Evolutionary conservation across 345 rosid species (phyloP).

Genomic region (Microthlaspi erraticum): DNA sequence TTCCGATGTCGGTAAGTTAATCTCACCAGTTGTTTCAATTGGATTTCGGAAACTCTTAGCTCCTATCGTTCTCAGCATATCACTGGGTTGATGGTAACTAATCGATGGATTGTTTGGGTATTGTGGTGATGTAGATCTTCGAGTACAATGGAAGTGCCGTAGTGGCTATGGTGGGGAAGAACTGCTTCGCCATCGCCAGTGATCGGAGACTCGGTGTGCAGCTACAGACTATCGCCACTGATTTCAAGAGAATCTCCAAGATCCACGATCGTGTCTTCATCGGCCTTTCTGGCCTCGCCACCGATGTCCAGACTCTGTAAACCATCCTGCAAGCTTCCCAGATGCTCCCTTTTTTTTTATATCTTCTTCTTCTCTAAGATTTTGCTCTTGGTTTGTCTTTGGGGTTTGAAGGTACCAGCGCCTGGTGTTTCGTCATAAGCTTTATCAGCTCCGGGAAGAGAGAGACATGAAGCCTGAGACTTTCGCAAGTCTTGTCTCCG

Average conservation of each 20-base stretch:
- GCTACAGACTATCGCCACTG: conserved; percentile 96
- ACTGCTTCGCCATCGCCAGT: conserved; percentile 98
- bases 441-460: conserved; percentile 92
- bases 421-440: conserved; percentile 83
- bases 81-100: conserved; percentile 15
- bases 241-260: conserved; percentile 82
- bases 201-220: conserved; percentile 93
- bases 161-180: conserved; percentile 99
- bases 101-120: background rate
- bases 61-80: background rate
- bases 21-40: background rate
- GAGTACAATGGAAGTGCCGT: conserved; percentile 99
- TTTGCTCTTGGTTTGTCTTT: conserved; percentile 29
- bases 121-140: conserved; percentile 63
- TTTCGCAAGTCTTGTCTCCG: conserved; percentile 93
- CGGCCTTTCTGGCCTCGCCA: conserved; percentile 94
- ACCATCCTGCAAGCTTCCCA: conserved; percentile 1
- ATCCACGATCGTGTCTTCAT: conserved; percentile 84
- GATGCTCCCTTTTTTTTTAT: background rate
- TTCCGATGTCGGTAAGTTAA: conserved; percentile 62
- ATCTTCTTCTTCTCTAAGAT: background rate
- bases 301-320: conserved; percentile 94
- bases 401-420: conserved; percentile 76
- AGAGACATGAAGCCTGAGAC: conserved; percentile 99
- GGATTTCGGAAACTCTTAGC: conserved; percentile 17